These are phyloP conservation scores for Takakia lepidozioides DNA, from an alignment of 225 moss, liverwort and hornwort genomes.

Conservation along the genomic window DNA sequence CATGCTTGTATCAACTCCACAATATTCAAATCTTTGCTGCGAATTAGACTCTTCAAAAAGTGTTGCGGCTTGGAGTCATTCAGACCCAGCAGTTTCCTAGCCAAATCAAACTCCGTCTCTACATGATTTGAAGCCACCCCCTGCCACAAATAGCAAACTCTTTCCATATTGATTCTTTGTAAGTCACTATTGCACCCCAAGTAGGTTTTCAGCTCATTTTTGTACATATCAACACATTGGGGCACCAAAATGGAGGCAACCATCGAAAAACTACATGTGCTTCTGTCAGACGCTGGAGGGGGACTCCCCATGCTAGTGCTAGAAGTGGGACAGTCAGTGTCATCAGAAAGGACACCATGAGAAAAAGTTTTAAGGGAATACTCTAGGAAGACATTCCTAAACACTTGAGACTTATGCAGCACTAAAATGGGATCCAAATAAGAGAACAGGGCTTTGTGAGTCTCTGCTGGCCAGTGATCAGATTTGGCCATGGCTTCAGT, in stretches of 20 bases:
- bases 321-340: slow-evolving; percentile 15
- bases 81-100: slow-evolving; percentile 23
- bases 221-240: slow-evolving; percentile 17
- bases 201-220: slow-evolving; percentile 38
- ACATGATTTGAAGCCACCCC: slow-evolving; percentile 28
- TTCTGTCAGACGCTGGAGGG: too few relatives aligned
- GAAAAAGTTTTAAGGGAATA: too few relatives aligned
- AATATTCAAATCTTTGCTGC: slow-evolving; percentile 29
- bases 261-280: slow-evolving; percentile 23
- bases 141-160: slow-evolving; percentile 28
- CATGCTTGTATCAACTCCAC: slow-evolving; percentile 53
- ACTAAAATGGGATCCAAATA: slow-evolving; percentile 28
- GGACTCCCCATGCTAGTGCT: too few relatives aligned
- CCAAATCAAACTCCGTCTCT: slow-evolving; percentile 37
- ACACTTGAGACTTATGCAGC: slow-evolving; percentile 36
- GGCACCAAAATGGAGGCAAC: slow-evolving; percentile 28
- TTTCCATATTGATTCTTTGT: slow-evolving; percentile 39
- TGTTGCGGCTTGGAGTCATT: slow-evolving; percentile 16
- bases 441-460: slow-evolving; percentile 15
- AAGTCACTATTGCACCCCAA: slow-evolving; percentile 25
- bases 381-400: slow-evolving; percentile 20
- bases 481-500: slow-evolving; percentile 6
- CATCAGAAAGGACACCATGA: too few relatives aligned
- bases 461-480: slow-evolving; percentile 36
- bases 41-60: slow-evolving; percentile 10